Evolutionary conservation across 768 basidiomycete genomes (phyloP).

Genomic region (Termitomyces sp.): DNA sequence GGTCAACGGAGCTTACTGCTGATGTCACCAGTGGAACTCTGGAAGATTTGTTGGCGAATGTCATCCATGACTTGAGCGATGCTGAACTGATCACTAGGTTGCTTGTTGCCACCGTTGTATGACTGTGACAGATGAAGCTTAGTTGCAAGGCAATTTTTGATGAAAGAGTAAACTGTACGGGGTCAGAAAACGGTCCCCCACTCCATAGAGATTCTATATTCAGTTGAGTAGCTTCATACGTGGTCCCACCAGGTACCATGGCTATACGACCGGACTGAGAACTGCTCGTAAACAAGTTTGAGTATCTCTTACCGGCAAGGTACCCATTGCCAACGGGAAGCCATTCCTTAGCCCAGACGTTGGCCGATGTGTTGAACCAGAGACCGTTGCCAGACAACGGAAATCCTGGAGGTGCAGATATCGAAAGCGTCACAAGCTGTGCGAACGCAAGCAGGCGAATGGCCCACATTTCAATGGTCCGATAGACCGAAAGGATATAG

Average conservation of each 20-base stretch:
- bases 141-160: not conserved
- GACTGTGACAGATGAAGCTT: constrained; percentile 28
- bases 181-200: constrained; percentile 67
- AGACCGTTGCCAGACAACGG: constrained; percentile 72
- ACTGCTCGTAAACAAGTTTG: not conserved
- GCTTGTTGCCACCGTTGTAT: constrained; percentile 72
- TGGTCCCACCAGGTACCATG: constrained; percentile 61
- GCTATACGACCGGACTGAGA: constrained; percentile 31
- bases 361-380: constrained; percentile 59
- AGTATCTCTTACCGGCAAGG: constrained; percentile 45
- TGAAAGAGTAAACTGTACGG: constrained; percentile 34
- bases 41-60: constrained; percentile 56
- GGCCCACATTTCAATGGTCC: constrained; percentile 21
- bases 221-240: constrained; percentile 57
- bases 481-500: constrained; percentile 9
- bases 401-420: constrained; percentile 42
- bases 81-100: constrained; percentile 35
- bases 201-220: constrained; percentile 79
- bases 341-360: constrained; percentile 54
- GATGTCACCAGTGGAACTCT: constrained; percentile 55
- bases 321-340: constrained; percentile 76
- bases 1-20: constrained; percentile 34
- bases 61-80: constrained; percentile 47
- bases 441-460: constrained; percentile 19
- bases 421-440: constrained; percentile 17